Base-by-base conservation (phyloP, 306 rosid genomes). In the Luffa acutangula region DNA sequence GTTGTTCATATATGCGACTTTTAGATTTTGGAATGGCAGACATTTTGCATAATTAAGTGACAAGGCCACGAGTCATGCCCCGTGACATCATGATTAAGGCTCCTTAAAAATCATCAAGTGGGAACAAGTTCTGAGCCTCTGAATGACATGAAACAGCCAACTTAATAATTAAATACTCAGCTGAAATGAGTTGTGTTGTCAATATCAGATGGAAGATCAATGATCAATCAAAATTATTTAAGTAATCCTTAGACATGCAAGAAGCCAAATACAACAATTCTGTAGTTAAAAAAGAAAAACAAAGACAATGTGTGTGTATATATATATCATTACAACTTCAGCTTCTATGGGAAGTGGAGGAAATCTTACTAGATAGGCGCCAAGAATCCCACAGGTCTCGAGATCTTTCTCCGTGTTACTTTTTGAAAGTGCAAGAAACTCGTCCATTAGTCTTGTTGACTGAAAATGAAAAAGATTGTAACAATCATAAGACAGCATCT, bases 361-460 rank as follows among this genome's bases (percentile, higher is more conserved):
- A 82, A 86, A 82, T 83, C 96, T 89, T 89, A 93, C 94, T 80
- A 86, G 91, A 75, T 84, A 82, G 60, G 95, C 93, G 64, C 95
- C 92, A 53, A 93, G 98, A 84, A 87, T 83, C 73, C 98, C 97
- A 83, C 97, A 93, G 1, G 97, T 93, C 85, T 93, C 98, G 36
- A 91, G 80, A 85, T 91, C 97, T 79, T 91, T 93, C 51, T 86
- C 87, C 9, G 98, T 90, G 63, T 90, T 90, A 39, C 82, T 88
- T 79, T 82, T 87, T 63, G 98, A 91, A 79, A 86, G 89, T 80
- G 85, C 88, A 79, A 91, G 90, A 84, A 93, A 93, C 60, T 93
- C 90, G 79, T 93, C 97, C 67, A 25, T 25, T 25, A 25, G 31
- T 25, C 31, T 25, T 25, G 31, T 25, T 25, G 31, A 25, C 31